Evolutionary conservation across 2,329 filamentous ascomycete genomes (phyloP).

Genomic region (Simplicillium sp.): DNA sequence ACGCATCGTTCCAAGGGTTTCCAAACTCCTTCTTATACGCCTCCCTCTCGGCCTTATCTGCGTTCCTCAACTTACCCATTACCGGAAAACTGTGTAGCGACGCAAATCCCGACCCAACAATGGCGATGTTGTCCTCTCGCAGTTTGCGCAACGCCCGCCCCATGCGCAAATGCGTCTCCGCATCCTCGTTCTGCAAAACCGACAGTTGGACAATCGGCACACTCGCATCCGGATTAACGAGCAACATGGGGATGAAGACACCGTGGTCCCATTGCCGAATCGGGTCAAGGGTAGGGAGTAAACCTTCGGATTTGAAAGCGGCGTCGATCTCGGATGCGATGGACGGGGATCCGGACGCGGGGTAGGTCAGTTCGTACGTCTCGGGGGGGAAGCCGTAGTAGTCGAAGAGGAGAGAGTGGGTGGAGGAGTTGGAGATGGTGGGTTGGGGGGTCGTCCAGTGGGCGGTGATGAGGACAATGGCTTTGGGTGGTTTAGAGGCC

Average conservation of each 20-base stretch:
- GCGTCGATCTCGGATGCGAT: slow-evolving; percentile 38
- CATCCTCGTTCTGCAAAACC: slow-evolving; percentile 41
- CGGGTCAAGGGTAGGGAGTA: slow-evolving; percentile 27
- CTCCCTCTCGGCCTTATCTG: slow-evolving; percentile 11
- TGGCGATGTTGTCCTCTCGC: slow-evolving; percentile 43
- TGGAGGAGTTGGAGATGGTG: slow-evolving; percentile 37
- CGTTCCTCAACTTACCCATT: slow-evolving; percentile 28
- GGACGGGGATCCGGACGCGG: slow-evolving; percentile 43
- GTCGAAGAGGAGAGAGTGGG: slow-evolving; percentile 44
- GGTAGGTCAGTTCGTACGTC: slow-evolving; percentile 44
- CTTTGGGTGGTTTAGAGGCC: slow-evolving; percentile 38
- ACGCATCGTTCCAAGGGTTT: slow-evolving; percentile 33
- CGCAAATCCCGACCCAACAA: slow-evolving; percentile 51
- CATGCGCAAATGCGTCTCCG: slow-evolving; percentile 37
- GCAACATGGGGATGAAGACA: slow-evolving; percentile 48
- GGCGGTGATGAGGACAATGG: slow-evolving; percentile 48
- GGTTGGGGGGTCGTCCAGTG: slow-evolving; percentile 44
- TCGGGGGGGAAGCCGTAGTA: slow-evolving; percentile 50
- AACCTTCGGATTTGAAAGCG: slow-evolving; percentile 35
- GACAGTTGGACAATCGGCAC: slow-evolving; percentile 49
- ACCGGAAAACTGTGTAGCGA: slow-evolving; percentile 44
- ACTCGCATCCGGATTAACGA: slow-evolving; percentile 40
- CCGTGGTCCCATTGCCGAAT: slow-evolving; percentile 48
- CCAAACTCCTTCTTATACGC: slow-evolving; percentile 16
- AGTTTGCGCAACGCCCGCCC: slow-evolving; percentile 41